phyloP scores from a whole-genome alignment of 352 stramenopile species.

The Thraustochytrium sp. region DNA sequence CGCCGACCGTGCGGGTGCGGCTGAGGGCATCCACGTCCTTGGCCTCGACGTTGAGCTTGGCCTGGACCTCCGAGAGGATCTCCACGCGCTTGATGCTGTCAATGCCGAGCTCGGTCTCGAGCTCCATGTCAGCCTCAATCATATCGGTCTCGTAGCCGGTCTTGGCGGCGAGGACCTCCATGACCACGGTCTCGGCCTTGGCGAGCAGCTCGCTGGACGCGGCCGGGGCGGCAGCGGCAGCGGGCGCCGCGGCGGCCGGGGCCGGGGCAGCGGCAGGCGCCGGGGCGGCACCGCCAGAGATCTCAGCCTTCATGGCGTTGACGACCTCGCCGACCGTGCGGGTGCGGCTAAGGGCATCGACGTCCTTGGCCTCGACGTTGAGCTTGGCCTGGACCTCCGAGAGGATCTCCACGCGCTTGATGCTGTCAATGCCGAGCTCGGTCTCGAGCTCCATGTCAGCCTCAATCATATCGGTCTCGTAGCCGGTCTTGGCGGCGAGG shows the following conservation, averaged over 20 bases:
- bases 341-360: neutral
- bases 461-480: conserved; percentile 16
- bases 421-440: conserved; percentile 1
- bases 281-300: neutral
- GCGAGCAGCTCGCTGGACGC: neutral
- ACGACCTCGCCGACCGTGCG: conserved; percentile 45
- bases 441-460: conserved; percentile 19
- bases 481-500: conserved; percentile 7
- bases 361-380: neutral
- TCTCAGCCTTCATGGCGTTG: conserved; percentile 51
- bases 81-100: neutral
- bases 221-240: neutral
- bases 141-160: conserved; percentile 12
- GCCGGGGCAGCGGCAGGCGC: neutral
- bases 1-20: conserved; percentile 29
- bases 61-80: conserved; percentile 9
- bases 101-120: conserved; percentile 17
- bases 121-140: conserved; percentile 16
- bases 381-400: neutral
- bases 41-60: neutral
- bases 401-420: conserved; percentile 2
- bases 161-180: conserved; percentile 7
- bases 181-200: neutral
- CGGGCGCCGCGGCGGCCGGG: neutral
- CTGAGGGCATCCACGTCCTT: neutral